Evolutionary conservation across 352 stramenopile genomes (phyloP).

Genomic region (Phytophthora meadii): DNA sequence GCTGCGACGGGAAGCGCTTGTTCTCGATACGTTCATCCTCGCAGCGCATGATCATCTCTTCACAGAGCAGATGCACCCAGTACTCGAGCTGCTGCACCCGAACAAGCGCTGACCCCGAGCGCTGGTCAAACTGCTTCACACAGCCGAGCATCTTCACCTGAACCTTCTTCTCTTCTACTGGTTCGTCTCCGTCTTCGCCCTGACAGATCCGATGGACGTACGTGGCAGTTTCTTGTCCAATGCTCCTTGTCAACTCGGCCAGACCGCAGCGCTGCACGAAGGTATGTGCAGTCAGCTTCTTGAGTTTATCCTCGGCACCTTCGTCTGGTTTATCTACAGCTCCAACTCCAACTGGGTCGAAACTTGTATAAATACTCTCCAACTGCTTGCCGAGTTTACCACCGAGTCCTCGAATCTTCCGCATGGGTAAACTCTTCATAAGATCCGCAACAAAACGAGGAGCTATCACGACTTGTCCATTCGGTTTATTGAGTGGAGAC

Average conservation of each 20-base stretch:
- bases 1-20: constrained; percentile 73
- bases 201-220: constrained; percentile 68
- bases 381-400: constrained; percentile 82
- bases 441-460: constrained; percentile 65
- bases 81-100: constrained; percentile 71
- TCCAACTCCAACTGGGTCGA: constrained; percentile 15
- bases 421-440: constrained; percentile 78
- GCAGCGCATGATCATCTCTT: constrained; percentile 81
- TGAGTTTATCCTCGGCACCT: constrained; percentile 14
- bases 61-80: constrained; percentile 74
- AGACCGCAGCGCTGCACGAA: constrained; percentile 67
- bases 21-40: constrained; percentile 83
- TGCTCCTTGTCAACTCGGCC: constrained; percentile 52
- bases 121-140: constrained; percentile 85
- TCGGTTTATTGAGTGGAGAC: constrained; percentile 84
- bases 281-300: constrained; percentile 44
- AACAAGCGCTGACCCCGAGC: constrained; percentile 50
- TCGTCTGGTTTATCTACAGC: constrained; percentile 2
- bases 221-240: constrained; percentile 68
- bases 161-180: constrained; percentile 74
- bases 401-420: constrained; percentile 77
- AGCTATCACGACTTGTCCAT: constrained; percentile 77
- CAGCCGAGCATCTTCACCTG: constrained; percentile 73
- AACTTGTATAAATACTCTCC: constrained; percentile 60
- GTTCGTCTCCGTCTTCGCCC: constrained; percentile 72